Conservation (phyloP, 805 yeast species). For the Kuraishia molischiana region DNA sequence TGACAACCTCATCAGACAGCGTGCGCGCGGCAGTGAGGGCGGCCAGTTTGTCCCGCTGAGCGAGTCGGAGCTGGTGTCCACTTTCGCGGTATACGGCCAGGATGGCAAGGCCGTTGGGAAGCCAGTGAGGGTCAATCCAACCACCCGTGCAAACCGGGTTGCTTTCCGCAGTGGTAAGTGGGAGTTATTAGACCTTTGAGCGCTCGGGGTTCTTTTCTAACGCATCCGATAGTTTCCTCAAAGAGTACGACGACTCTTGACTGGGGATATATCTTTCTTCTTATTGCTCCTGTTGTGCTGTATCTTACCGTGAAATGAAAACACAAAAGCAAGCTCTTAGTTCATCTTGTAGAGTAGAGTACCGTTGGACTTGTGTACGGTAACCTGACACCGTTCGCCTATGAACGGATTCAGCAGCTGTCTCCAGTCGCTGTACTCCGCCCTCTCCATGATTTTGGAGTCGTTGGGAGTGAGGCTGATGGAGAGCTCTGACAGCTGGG, state of each 20-base stretch:
- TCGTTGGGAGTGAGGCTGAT: not conserved
- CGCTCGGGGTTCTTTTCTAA: not conserved
- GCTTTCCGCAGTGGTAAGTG: not conserved
- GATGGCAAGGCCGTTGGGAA: slow-evolving; percentile 24
- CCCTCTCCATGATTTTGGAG: not conserved
- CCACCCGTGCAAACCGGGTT: not conserved
- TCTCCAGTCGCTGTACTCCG: not conserved
- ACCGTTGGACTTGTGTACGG: not conserved
- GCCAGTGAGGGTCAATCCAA: not conserved
- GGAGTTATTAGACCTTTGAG: not conserved
- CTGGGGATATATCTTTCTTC: not conserved
- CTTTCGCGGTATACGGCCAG: slow-evolving; percentile 29
- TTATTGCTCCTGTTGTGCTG: not conserved
- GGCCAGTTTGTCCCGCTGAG: slow-evolving; percentile 42
- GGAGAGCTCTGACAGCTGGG: not conserved
- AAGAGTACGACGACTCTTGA: not conserved
- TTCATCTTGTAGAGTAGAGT: not conserved
- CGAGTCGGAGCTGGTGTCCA: slow-evolving; percentile 31
- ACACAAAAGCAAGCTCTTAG: not conserved
- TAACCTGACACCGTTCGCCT: not conserved
- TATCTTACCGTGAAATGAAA: not conserved
- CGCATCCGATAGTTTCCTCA: not conserved
- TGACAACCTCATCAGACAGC: slow-evolving; percentile 27
- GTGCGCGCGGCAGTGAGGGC: slow-evolving; percentile 22
- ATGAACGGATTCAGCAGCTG: not conserved